A percentile compares a stretch with the other conserved stretches of the same genome.
phyloP scores from a whole-genome alignment of 495 filamentous ascomycete genomes.

The Apiosordaria backusii region DNA sequence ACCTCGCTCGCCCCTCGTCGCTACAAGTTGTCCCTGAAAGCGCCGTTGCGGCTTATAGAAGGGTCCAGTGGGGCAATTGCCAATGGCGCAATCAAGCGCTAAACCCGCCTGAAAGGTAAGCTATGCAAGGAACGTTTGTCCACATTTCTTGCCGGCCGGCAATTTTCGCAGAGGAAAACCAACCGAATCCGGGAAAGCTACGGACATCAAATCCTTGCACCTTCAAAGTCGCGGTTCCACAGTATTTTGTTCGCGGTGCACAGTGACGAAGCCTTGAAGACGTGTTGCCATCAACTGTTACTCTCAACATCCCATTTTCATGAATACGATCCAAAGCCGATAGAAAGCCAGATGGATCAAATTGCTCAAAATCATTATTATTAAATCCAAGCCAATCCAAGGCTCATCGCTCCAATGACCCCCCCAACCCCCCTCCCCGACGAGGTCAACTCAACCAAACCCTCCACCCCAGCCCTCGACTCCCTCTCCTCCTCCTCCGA shows the following conservation, averaged over 20 bases:
- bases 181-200: no score
- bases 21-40: not conserved
- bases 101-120: constrained; percentile 19
- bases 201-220: not conserved
- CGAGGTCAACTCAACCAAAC: constrained; percentile 24
- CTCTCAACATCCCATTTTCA: not conserved
- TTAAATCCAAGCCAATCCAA: not conserved
- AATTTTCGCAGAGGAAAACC: not conserved
- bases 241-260: constrained; percentile 2
- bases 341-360: not conserved
- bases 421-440: constrained; percentile 12
- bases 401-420: not conserved
- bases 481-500: constrained; percentile 25
- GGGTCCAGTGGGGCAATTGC: constrained; percentile 2
- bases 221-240: constrained; percentile 2
- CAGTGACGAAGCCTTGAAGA: not conserved
- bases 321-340: not conserved
- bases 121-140: constrained; percentile 15
- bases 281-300: not conserved
- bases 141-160: not conserved
- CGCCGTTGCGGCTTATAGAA: constrained; percentile 8
- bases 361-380: not conserved
- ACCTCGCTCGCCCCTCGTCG: constrained; percentile 1
- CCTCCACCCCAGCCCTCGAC: constrained; percentile 20
- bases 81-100: constrained; percentile 27